Percentiles rank a stretch among this genome's conserved stretches.
Evolutionary conservation across 768 basidiomycete species (phyloP).

Genomic region (Polyporus arcularius): DNA sequence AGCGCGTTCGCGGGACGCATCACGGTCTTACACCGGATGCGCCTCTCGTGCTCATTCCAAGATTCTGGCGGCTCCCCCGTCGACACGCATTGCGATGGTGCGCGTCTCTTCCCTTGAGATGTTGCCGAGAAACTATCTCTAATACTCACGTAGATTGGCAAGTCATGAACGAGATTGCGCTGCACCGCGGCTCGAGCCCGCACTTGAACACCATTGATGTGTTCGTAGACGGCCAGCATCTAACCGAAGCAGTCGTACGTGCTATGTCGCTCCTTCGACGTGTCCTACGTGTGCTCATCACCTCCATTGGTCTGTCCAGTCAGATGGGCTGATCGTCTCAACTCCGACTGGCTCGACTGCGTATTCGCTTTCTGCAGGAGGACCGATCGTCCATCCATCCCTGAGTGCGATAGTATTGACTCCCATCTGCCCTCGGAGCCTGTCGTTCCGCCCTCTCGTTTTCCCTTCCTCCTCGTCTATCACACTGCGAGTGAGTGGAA

Average conservation of each 20-base stretch:
- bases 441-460: constrained; percentile 90
- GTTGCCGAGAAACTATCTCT: neutral
- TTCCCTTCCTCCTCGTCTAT: constrained; percentile 82
- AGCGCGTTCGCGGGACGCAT: constrained; percentile 79
- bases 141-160: constrained; percentile 72
- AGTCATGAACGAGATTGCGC: constrained; percentile 95
- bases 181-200: constrained; percentile 89
- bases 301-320: constrained; percentile 46
- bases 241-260: constrained; percentile 93
- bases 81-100: constrained; percentile 60
- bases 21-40: constrained; percentile 86
- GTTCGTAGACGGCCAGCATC: constrained; percentile 90
- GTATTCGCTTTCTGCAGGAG: constrained; percentile 93
- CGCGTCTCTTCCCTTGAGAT: constrained; percentile 17
- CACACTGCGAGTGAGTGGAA: constrained; percentile 60
- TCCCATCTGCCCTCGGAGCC: constrained; percentile 92
- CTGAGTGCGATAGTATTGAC: constrained; percentile 88
- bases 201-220: constrained; percentile 94
- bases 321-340: constrained; percentile 91
- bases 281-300: neutral
- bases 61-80: constrained; percentile 60
- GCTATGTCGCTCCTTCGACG: neutral
- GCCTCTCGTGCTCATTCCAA: constrained; percentile 79
- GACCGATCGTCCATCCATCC: constrained; percentile 94
- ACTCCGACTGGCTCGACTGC: constrained; percentile 97